phyloP scores from a whole-genome alignment of 169 alveolate genomes.

The Plasmodium gonderi region DNA sequence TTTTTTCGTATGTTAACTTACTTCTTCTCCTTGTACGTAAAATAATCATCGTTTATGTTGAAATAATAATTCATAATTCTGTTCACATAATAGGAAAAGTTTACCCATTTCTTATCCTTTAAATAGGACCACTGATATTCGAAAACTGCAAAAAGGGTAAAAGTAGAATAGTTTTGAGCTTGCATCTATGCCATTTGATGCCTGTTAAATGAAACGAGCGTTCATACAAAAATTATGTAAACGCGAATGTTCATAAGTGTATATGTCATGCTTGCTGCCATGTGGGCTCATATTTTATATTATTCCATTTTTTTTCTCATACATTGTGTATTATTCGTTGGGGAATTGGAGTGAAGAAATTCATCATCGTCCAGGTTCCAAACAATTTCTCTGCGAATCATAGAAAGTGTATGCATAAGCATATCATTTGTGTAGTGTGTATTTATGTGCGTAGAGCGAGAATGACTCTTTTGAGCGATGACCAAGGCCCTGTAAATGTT shows the following conservation, averaged over 20 bases:
- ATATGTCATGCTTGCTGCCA: not conserved
- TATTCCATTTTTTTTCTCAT: not conserved
- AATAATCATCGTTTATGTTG: slow-evolving; percentile 61
- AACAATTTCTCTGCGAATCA: slow-evolving; percentile 31
- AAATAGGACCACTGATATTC: slow-evolving; percentile 76
- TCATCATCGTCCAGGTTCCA: slow-evolving; percentile 74
- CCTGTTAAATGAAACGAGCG: too few relatives aligned
- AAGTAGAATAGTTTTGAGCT: not conserved
- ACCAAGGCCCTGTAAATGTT: not conserved
- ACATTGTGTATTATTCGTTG: slow-evolving; percentile 54
- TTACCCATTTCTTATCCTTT: slow-evolving; percentile 66
- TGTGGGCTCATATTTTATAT: not conserved
- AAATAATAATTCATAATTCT: slow-evolving; percentile 70
- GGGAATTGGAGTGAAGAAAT: slow-evolving; percentile 61
- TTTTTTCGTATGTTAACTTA: too few relatives aligned
- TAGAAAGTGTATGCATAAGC: not conserved
- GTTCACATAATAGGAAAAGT: slow-evolving; percentile 42
- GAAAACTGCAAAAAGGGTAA: slow-evolving; percentile 13
- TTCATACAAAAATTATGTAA: not conserved
- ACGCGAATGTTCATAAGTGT: not conserved
- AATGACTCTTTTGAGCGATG: not conserved
- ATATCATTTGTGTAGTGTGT: too few relatives aligned
- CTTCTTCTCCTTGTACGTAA: slow-evolving; percentile 72
- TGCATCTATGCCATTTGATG: not conserved
- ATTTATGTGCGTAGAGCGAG: too few relatives aligned